phyloP scores from a whole-genome alignment of 805 yeast species.

The Yarrowia sp. region DNA sequence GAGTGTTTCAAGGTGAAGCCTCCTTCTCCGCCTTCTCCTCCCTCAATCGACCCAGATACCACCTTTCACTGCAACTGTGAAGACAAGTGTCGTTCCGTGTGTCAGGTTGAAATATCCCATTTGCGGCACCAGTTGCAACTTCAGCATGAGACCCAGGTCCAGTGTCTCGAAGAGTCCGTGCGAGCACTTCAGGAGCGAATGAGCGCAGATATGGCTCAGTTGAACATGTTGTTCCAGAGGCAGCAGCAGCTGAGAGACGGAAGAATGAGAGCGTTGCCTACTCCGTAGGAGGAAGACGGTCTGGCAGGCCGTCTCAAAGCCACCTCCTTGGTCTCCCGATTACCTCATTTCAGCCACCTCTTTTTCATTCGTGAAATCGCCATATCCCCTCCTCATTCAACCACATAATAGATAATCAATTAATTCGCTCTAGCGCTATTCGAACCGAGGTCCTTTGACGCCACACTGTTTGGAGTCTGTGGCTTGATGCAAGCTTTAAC shows the following conservation, averaged over 20 bases:
- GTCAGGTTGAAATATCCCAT: conserved; percentile 3
- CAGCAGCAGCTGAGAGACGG: background rate
- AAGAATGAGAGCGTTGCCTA: background rate
- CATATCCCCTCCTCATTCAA: too few relatives aligned
- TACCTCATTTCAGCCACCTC: too few relatives aligned
- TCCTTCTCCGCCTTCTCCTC: background rate
- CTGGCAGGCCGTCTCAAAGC: too few relatives aligned
- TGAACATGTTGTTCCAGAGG: background rate
- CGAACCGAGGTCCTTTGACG: conserved; percentile 13
- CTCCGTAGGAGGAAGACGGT: background rate
- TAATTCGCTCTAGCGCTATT: background rate
- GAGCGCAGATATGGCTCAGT: background rate
- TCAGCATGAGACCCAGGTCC: background rate
- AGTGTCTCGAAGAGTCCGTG: background rate
- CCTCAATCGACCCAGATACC: conserved; percentile 3
- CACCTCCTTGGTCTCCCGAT: too few relatives aligned
- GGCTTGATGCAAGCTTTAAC: conserved; percentile 9
- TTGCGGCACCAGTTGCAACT: background rate
- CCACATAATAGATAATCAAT: conserved; percentile 12
- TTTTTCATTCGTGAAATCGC: background rate
- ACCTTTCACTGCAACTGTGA: conserved; percentile 1
- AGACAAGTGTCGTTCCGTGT: conserved; percentile 2
- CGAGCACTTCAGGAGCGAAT: background rate
- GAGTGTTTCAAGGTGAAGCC: background rate
- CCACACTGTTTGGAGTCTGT: background rate